A percentile compares a stretch with the other conserved stretches of the same genome.
Evolutionary conservation across 371 early-diverging fungal species (phyloP).

Genomic region (Rhizopus delemar): DNA sequence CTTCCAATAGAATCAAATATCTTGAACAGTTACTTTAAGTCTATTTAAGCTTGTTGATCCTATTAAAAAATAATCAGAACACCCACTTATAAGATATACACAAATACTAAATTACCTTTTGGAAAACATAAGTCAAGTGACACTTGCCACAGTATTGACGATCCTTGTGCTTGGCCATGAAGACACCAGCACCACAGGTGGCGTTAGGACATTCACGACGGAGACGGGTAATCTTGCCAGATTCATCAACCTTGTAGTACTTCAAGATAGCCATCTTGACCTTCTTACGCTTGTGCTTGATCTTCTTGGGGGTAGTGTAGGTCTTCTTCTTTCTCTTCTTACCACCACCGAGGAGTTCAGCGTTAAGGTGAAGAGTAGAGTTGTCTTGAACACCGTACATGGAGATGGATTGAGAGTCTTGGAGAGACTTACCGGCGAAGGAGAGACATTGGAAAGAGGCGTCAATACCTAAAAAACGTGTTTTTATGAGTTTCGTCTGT

Average conservation of each 20-base stretch:
- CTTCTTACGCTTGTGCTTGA: conserved; percentile 98
- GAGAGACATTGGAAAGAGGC: conserved; percentile 92
- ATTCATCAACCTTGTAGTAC: conserved; percentile 97
- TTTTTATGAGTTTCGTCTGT: neutral
- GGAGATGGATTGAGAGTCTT: conserved; percentile 74
- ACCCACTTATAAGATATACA: no score
- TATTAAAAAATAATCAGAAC: neutral
- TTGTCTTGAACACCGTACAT: conserved; percentile 88
- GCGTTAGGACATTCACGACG: conserved; percentile 95
- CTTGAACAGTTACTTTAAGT: neutral
- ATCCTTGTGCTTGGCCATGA: conserved; percentile 97
- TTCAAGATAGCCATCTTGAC: conserved; percentile 96
- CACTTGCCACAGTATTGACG: conserved; percentile 93
- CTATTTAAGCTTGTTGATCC: conserved; percentile 4
- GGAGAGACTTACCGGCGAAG: conserved; percentile 93
- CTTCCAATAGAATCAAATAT: neutral
- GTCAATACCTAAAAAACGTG: conserved; percentile 67
- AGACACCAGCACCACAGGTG: conserved; percentile 98
- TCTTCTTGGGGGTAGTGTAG: conserved; percentile 99
- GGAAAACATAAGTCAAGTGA: conserved; percentile 60
- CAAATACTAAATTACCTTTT: conserved; percentile 30
- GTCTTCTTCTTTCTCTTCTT: conserved; percentile 99
- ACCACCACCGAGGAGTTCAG: conserved; percentile 84
- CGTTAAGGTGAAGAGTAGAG: conserved; percentile 86
- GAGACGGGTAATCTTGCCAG: conserved; percentile 97